Base-by-base conservation (phyloP, 2,329 filamentous ascomycete species). In the Hirsutella minnesotensis region DNA sequence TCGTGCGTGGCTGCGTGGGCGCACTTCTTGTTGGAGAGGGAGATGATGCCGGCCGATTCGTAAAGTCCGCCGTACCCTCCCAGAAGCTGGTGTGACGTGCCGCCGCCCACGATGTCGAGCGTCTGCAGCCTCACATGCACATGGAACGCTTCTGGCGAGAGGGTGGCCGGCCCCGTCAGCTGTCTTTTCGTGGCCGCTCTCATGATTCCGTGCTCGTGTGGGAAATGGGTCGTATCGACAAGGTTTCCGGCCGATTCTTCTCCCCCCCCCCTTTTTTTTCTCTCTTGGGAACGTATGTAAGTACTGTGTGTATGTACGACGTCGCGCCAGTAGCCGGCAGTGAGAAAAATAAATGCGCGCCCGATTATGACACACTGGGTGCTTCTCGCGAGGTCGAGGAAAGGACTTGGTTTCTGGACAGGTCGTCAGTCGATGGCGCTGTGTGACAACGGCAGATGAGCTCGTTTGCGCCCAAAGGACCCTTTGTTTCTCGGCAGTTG, bases 11-110 rank as follows among this genome's bases (percentile, higher is more conserved):
- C 31, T 10, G 47, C 42, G 37, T 58, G 56, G 15, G 53, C 54
- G 40, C 56, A 58, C 37, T 42, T 51, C 41, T 56, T 57, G 50
- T 58, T 58, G 8, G 56, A 52, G 12, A 50, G 38, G 12, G 43
- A 47, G 33, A 43, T 24, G 22, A 53, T 46, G 33, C 41, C 47
- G 16, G 46, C 22, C 5, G 16, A 13, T 21, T 39, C 22, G 39
- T 22, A 24, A 8, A 42, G 34, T 19, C 16, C 5, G 31, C 31
- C 33, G 15, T 35, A 18, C 12, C 24, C 24, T 27, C 12, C n/a
- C 16, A 35, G 33, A n/a, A 18, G 16, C 33, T 18, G 33, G 33
- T n/a, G 24, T 7, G 24, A 35, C 15, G 5, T 18, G 33, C 33
- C 9, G 33, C 33, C 18, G 33, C 18, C 33, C 15, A 18, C 33